These are phyloP conservation scores for Curvularia hawaiiensis DNA, from an alignment of 2,329 filamentous ascomycete genomes.

Conservation along the genomic window DNA sequence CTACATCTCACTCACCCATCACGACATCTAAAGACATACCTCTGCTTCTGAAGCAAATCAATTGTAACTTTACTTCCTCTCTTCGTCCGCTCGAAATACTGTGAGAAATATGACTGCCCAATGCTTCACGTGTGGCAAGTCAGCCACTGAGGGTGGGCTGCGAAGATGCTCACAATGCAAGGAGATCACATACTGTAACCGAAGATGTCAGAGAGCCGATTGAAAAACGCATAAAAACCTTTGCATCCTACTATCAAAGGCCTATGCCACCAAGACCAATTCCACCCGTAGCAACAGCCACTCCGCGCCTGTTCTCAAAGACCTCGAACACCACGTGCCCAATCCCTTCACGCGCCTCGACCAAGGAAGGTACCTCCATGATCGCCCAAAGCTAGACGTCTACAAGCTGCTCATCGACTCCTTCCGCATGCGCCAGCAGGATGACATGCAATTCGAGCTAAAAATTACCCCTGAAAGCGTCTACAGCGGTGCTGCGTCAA, in stretches of 20 bases:
- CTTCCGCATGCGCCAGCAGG: slow-evolving; percentile 34
- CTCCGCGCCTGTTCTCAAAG: slow-evolving; percentile 8
- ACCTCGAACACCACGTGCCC: slow-evolving; percentile 24
- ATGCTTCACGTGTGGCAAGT: slow-evolving; percentile 27
- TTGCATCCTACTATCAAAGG: slow-evolving; percentile 19
- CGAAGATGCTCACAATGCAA: slow-evolving; percentile 40
- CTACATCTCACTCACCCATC: too few relatives aligned
- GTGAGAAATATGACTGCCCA: not conserved
- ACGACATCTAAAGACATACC: too few relatives aligned
- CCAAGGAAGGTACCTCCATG: slow-evolving; percentile 30
- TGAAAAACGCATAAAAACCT: slow-evolving; percentile 44
- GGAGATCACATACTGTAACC: slow-evolving; percentile 38
- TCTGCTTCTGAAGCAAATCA: too few relatives aligned
- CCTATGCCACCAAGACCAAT: not conserved
- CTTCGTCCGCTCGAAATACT: not conserved
- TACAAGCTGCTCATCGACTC: slow-evolving; percentile 41
- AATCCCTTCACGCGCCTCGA: slow-evolving; percentile 33
- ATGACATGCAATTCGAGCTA: slow-evolving; percentile 24
- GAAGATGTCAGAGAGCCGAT: slow-evolving; percentile 41
- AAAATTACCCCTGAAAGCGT: slow-evolving; percentile 21
- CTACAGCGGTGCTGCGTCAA: slow-evolving; percentile 22
- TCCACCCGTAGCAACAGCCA: slow-evolving; percentile 7
- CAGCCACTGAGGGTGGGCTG: slow-evolving; percentile 19
- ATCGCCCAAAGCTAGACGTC: slow-evolving; percentile 30
- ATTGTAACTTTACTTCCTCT: not conserved